Percentiles rank a stretch among this genome's conserved stretches.
Evolutionary conservation across 179 eudicot genomes (phyloP).

Genomic region (Silene coronaria): DNA sequence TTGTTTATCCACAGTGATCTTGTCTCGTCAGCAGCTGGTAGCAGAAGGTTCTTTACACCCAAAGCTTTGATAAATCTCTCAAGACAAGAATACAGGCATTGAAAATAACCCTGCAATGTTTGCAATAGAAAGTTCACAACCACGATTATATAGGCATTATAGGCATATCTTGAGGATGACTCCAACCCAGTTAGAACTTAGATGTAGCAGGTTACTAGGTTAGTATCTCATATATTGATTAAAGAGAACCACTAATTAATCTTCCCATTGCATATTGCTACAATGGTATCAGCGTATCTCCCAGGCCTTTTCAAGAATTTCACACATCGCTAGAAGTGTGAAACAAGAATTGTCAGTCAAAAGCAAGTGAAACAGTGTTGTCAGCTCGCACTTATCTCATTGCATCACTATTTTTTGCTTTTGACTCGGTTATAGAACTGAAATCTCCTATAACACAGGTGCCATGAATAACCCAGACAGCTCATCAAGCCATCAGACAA

Average conservation of each 20-base stretch:
- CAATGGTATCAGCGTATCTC: no score
- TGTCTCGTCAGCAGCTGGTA: constrained; percentile 58
- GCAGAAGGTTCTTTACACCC: constrained; percentile 37
- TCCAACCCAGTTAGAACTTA: no score
- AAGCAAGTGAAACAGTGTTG: not conserved
- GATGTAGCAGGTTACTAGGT: no score
- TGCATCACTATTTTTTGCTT: not conserved
- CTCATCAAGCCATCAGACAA: not conserved
- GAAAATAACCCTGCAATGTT: constrained; percentile 48
- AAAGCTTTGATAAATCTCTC: constrained; percentile 36
- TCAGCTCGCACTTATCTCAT: not conserved
- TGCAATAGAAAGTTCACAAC: not conserved
- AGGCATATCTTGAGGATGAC: no score
- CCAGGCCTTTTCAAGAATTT: no score
- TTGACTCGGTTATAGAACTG: not conserved
- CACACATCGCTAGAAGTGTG: no score
- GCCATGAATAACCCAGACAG: not conserved
- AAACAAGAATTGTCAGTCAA: not conserved
- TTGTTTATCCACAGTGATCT: constrained; percentile 45
- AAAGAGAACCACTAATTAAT: no score
- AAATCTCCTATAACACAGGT: not conserved
- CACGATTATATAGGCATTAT: no score
- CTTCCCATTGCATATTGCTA: no score
- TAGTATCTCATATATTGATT: no score
- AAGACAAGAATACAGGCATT: constrained; percentile 40